Conservation (phyloP, 2,329 filamentous ascomycete genomes). For the Westerdykella aurantiaca region DNA sequence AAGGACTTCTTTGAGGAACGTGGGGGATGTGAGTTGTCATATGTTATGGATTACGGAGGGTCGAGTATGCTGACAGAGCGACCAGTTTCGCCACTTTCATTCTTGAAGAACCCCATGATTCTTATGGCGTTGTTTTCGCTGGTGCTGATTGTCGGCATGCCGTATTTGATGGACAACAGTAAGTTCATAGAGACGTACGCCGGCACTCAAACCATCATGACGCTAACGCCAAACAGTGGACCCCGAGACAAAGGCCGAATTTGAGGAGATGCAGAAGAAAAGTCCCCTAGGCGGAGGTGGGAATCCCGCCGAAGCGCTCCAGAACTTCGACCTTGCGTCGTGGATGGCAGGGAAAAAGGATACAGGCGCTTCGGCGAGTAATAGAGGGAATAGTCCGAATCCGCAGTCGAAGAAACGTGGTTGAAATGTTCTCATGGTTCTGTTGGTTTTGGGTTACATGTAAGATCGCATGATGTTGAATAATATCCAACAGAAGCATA, state of each 20-base stretch:
- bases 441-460: no score
- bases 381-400: conserved; percentile 24
- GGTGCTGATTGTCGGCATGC: conserved; percentile 83
- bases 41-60: background rate
- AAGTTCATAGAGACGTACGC: conserved; percentile 38
- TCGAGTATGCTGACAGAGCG: conserved; percentile 15
- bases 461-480: no score
- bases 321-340: conserved; percentile 62
- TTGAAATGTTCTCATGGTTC: background rate
- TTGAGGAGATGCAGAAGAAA: conserved; percentile 80
- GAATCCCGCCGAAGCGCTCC: conserved; percentile 47
- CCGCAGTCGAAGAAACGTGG: conserved; percentile 13
- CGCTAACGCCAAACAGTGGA: conserved; percentile 63
- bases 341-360: conserved; percentile 58
- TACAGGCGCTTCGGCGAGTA: conserved; percentile 9
- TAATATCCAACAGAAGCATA: no score
- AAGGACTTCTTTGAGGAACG: conserved; percentile 77
- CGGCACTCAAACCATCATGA: background rate
- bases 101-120: conserved; percentile 96
- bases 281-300: conserved; percentile 53
- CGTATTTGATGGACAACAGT: conserved; percentile 94
- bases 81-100: conserved; percentile 68
- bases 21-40: conserved; percentile 59
- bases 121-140: conserved; percentile 81
- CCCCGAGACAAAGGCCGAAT: conserved; percentile 88